These are phyloP conservation scores for Apiotrichum akiyoshidainum DNA, from an alignment of 1,284 basidiomycete species.

Conservation along the genomic window DNA sequence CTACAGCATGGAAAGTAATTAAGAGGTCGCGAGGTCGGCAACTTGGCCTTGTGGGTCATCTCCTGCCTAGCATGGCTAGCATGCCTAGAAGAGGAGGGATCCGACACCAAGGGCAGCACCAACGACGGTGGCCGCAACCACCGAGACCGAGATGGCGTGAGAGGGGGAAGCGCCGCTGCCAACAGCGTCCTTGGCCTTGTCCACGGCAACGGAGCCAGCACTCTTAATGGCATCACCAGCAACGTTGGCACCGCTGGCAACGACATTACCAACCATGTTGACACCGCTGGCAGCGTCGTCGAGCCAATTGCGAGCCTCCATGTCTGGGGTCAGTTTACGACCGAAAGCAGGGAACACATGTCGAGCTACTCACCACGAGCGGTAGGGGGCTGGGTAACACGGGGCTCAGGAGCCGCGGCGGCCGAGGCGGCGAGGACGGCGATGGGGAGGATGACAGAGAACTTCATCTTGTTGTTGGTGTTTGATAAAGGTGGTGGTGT, in stretches of 20 bases:
- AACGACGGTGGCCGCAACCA: slow-evolving; percentile 5
- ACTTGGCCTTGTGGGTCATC: no score
- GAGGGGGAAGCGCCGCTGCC: neutral
- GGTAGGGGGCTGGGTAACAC: slow-evolving; percentile 10
- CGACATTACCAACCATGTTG: slow-evolving; percentile 4
- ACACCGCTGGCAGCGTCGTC: slow-evolving; percentile 4
- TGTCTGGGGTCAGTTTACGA: neutral
- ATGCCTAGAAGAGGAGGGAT: slow-evolving; percentile 12
- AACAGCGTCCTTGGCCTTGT: neutral
- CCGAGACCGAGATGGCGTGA: slow-evolving; percentile 7
- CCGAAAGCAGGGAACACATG: neutral
- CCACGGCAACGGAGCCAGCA: neutral
- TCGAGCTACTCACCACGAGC: slow-evolving; percentile 18
- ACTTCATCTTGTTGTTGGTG: slow-evolving; percentile 17
- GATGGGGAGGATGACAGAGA: slow-evolving; percentile 19
- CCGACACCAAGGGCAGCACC: slow-evolving; percentile 16
- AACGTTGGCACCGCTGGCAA: neutral
- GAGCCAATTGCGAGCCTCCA: slow-evolving; percentile 5
- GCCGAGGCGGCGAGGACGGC: slow-evolving; percentile 18
- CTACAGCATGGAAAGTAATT: no score
- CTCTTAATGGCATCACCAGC: neutral
- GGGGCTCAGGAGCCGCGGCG: slow-evolving; percentile 14
- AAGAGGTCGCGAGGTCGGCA: no score
- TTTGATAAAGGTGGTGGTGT: neutral
- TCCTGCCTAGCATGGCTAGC: no score